These are phyloP conservation scores for Alternaria triticimaculans DNA, from an alignment of 2,329 filamentous ascomycete genomes.

Conservation along the genomic window DNA sequence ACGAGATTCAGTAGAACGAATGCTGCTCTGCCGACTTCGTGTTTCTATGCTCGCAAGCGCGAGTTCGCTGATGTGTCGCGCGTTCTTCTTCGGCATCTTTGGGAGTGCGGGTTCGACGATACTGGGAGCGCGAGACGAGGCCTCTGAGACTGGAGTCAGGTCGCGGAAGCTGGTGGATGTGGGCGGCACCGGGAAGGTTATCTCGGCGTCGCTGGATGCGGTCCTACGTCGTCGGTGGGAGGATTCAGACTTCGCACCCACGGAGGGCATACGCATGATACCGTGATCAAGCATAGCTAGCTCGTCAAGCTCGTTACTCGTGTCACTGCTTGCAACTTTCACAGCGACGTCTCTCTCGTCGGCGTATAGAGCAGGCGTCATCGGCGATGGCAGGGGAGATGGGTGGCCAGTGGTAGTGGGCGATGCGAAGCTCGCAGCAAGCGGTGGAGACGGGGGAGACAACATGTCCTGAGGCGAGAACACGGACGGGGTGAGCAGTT, in stretches of 20 bases:
- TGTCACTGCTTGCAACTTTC: constrained; percentile 47
- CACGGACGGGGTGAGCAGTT: constrained; percentile 31
- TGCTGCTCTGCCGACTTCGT: constrained; percentile 30
- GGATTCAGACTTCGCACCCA: constrained; percentile 30
- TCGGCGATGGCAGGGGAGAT: constrained; percentile 44
- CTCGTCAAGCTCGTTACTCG: constrained; percentile 41
- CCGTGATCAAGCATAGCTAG: constrained; percentile 30
- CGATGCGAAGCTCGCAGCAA: constrained; percentile 34
- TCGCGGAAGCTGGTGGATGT: constrained; percentile 18
- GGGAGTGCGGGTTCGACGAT: constrained; percentile 26
- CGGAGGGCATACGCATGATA: constrained; percentile 30
- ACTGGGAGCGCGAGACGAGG: constrained; percentile 30
- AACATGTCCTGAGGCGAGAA: constrained; percentile 44
- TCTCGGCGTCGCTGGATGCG: constrained; percentile 42
- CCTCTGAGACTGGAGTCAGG: constrained; percentile 31
- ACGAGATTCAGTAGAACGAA: constrained; percentile 24
- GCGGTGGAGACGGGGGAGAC: constrained; percentile 34
- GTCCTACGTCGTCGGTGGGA: constrained; percentile 44
- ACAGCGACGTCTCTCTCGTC: constrained; percentile 39
- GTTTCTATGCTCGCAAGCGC: constrained; percentile 17
- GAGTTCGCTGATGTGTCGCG: constrained; percentile 23
- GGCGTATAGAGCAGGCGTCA: constrained; percentile 41
- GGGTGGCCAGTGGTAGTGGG: constrained; percentile 40
- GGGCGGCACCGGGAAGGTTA: constrained; percentile 28
- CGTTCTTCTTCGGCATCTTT: constrained; percentile 22